These are phyloP conservation scores for Acanthamoeba healyi DNA, from an alignment of 208 protist species.

Conservation along the genomic window DNA sequence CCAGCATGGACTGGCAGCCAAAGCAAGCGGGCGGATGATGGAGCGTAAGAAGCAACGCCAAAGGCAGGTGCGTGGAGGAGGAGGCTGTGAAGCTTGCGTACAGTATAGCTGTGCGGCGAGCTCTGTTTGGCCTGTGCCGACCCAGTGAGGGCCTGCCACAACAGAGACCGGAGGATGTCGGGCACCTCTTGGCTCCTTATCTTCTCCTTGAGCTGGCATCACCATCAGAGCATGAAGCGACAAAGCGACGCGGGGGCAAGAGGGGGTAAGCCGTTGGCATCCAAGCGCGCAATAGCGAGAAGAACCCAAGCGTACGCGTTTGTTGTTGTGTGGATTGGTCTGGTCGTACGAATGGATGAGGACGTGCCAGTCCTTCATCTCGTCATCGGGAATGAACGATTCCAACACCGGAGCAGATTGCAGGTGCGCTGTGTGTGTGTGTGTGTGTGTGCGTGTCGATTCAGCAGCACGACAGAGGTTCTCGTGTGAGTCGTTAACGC, in stretches of 20 bases:
- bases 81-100: too few relatives aligned
- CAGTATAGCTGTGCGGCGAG: not conserved
- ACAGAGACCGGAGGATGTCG: not conserved
- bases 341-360: constrained; percentile 28
- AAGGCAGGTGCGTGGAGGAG: not conserved
- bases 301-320: not conserved
- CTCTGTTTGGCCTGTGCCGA: not conserved
- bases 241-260: too few relatives aligned
- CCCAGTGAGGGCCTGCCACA: constrained; percentile 52
- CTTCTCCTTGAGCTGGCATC: constrained; percentile 42
- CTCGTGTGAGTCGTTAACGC: too few relatives aligned
- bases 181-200: constrained; percentile 47
- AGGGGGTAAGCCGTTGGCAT: not conserved
- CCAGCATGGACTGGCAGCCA: not conserved
- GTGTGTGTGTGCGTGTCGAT: too few relatives aligned
- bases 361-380: constrained; percentile 60
- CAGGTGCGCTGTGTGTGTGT: constrained; percentile 39
- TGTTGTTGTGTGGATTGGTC: constrained; percentile 15
- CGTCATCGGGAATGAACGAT: constrained; percentile 44
- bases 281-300: too few relatives aligned
- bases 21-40: not conserved
- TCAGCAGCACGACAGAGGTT: too few relatives aligned
- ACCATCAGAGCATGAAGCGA: not conserved
- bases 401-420: not conserved
- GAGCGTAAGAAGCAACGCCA: not conserved